Conservation (phyloP, 1,284 basidiomycete genomes). For the Fomitopsis schrenkii region DNA sequence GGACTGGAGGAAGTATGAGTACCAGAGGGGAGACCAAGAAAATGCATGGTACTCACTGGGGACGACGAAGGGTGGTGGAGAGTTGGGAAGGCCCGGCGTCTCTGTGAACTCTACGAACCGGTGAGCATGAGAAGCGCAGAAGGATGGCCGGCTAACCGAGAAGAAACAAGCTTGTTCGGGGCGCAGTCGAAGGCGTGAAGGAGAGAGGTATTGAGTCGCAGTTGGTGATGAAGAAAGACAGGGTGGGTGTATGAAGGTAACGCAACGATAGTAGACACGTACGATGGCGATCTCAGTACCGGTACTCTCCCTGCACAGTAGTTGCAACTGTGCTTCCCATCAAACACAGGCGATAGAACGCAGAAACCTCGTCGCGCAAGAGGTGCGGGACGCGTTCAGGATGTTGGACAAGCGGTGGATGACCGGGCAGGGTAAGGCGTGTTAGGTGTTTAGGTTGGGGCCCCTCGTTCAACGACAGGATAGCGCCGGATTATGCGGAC, state of each 20-base stretch:
- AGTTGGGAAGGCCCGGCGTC: slow-evolving; percentile 10
- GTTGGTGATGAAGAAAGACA: not conserved
- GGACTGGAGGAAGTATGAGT: not conserved
- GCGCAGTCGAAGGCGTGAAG: not conserved
- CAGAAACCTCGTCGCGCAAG: not conserved
- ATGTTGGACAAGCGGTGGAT: not conserved
- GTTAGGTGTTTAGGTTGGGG: not conserved
- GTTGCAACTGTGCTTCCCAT: not conserved
- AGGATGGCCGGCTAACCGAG: slow-evolving; percentile 9
- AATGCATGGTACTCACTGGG: slow-evolving; percentile 14
- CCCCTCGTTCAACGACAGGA: not conserved
- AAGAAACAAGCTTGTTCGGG: slow-evolving; percentile 5
- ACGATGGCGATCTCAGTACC: not conserved
- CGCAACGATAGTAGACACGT: not conserved
- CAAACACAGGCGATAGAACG: not conserved
- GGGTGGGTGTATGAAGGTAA: not conserved
- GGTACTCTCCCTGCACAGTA: not conserved
- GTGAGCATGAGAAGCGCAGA: slow-evolving; percentile 18
- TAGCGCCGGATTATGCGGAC: not conserved
- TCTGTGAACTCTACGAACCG: slow-evolving; percentile 12
- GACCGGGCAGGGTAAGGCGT: not conserved
- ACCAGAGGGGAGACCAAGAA: not conserved
- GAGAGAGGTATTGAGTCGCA: not conserved
- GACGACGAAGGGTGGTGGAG: slow-evolving; percentile 8
- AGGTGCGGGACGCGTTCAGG: not conserved